Base-by-base conservation (phyloP, 331 rosid species). In the Rosa hybrid region DNA sequence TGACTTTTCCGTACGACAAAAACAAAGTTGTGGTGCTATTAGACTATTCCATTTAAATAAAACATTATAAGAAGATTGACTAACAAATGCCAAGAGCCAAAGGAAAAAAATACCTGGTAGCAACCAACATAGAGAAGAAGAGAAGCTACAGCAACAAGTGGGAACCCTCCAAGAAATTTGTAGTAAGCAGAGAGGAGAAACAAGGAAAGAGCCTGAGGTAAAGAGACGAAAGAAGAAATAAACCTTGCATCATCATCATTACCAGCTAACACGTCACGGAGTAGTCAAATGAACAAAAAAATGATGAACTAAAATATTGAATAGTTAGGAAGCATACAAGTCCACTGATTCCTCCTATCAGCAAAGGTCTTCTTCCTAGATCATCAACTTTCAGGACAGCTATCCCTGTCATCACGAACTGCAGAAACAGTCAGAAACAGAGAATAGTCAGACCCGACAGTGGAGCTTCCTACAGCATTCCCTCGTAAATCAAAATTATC, bases 61-160 rank as follows among this genome's bases (percentile, higher is more conserved):
- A 1, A 10, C 30, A 79, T 48, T 6, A 9, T n/a, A 41, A 62
- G 69, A 49, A 78, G 45, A 83, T 23, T 38, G 69, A 57, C 46
- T 56, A 51, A 76, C 62, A 79, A 64, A 71, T 68, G 30, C 63
- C 72, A 76, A 77, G 30, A 48, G 75, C 67, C 74, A 34, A 67
- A 78, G 80, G 48, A 67, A 21, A 38, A 60, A 23, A 60, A 20
- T 89, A 95, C 99, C 99, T 95, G 99, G 86, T 95, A 95, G 91
- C 96, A 86, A 76, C 99, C 98, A 56, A 95, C 99, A 77, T 93
- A 95, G 74, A 95, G 97, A 85, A 95, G 99, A 82, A 95, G 88
- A 68, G 96, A 91, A 45, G 84, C 99, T 62, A 95, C 98, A 70
- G 97, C 97, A 67, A 95, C 81, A 80, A 93, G 56, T 16, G 98